Evolutionary conservation across 441 rosid species (phyloP).

Genomic region (Populus hybrid): DNA sequence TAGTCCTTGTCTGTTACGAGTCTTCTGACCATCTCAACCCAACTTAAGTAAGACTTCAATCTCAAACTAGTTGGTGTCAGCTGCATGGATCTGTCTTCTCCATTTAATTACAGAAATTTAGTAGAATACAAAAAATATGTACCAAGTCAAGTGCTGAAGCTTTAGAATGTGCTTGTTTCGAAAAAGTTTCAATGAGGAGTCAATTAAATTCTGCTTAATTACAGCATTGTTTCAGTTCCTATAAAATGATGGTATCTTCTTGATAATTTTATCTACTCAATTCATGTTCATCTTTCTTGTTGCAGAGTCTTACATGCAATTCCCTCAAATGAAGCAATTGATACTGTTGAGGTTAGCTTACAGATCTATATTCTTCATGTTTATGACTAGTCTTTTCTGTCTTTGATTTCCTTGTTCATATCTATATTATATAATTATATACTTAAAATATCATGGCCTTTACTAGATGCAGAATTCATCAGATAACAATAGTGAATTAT

Average conservation of each 20-base stretch:
- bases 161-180: neutral
- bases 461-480: neutral
- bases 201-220: neutral
- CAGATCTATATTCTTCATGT: neutral
- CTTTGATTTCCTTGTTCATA: neutral
- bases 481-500: neutral
- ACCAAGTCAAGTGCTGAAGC: neutral
- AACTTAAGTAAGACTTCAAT: neutral
- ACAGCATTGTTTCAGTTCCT: neutral
- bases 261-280: neutral
- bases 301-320: conserved; percentile 85
- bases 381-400: neutral
- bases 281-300: conserved; percentile 6
- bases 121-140: neutral
- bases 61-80: neutral
- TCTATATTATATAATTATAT: neutral
- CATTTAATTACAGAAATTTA: neutral
- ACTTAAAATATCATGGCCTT: neutral
- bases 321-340: conserved; percentile 89
- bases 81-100: neutral
- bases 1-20: neutral
- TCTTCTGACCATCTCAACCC: neutral
- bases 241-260: neutral
- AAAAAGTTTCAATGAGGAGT: neutral
- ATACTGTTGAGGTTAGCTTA: conserved; percentile 71